Percentiles rank a stretch among this genome's conserved stretches.
phyloP scores from a whole-genome alignment of 768 basidiomycete species.

The Chalciporus piperatus region DNA sequence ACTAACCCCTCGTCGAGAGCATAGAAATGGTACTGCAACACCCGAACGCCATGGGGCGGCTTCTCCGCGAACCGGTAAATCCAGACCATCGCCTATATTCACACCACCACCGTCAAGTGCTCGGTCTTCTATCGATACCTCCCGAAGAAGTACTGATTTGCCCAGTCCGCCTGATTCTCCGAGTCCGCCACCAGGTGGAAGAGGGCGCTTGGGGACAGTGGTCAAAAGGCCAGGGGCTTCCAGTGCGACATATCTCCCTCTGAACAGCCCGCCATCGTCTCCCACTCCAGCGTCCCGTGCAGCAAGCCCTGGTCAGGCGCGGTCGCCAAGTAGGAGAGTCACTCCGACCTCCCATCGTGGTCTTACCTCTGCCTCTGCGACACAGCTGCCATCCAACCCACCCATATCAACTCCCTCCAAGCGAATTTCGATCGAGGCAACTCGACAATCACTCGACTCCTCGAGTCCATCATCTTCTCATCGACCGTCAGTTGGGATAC shows the following conservation, averaged over 20 bases:
- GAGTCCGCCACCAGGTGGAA: conserved; percentile 39
- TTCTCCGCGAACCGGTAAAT: conserved; percentile 31
- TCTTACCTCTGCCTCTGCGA: conserved; percentile 47
- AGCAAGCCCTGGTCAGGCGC: conserved; percentile 42
- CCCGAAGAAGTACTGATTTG: conserved; percentile 37
- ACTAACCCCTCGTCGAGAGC: conserved; percentile 33
- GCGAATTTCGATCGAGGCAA: conserved; percentile 24
- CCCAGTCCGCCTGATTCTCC: conserved; percentile 49
- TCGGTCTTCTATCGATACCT: conserved; percentile 35
- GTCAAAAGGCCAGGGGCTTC: conserved; percentile 36
- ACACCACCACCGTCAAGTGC: conserved; percentile 25
- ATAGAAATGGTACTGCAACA: conserved; percentile 19
- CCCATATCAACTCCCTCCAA: conserved; percentile 30
- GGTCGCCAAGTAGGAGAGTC: conserved; percentile 40
- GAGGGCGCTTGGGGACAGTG: conserved; percentile 33
- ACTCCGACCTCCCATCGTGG: conserved; percentile 42
- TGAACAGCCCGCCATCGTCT: conserved; percentile 36
- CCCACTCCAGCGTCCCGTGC: conserved; percentile 37
- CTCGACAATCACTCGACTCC: conserved; percentile 15
- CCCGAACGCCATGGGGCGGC: conserved; percentile 31
- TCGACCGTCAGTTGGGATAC: conserved; percentile 38
- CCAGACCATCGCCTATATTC: conserved; percentile 32
- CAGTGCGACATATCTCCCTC: conserved; percentile 42
- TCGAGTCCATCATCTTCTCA: conserved; percentile 26
- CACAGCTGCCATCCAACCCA: conserved; percentile 44